Evolutionary conservation across 306 rosid species (phyloP), one percentile per base, ranked within the genome.

Genomic region (Cicer arietinum): DNA sequence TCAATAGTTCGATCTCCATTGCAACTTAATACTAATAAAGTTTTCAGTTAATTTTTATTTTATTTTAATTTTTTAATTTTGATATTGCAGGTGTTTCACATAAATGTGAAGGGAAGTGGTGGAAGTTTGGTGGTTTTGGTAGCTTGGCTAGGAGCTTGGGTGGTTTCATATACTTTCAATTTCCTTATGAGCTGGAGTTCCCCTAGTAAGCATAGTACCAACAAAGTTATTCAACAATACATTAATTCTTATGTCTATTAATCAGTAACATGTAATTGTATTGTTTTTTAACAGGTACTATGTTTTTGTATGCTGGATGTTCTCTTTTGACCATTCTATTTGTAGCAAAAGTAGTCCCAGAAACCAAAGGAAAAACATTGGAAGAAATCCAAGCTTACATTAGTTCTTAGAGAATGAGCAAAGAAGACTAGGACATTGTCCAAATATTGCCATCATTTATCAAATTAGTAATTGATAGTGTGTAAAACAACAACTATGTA

Each of bases 291-390:
- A 12, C 89, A 93, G 96, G 93, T 74, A 93, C 98, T 14, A 86
- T 85, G 45, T 84, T 82, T 68, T 71, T 93, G 81, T 93, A 88
- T 76, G 85, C 91, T 70, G 90, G 83, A 73, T 74, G 88, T 67
- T 89, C 93, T 60, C 72, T 91, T 75, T 39, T 88, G 72, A 88
- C 95, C 16, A 79, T 93, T 77, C 39, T 91, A 47, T 91, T 93
- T 78, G 97, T 88, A 50, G 86, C 89, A 14, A 88, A 84, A 79
- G 60, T 86, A 67, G 93, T 93, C 46, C 97, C 97, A 66, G 98
- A 93, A 83, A 93, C 98, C 80, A 93, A 89, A 85, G 98, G 98
- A 61, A 91, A 87, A 86, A 93, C 98, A 65, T 85, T 91, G 11
- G 98, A 93, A 83, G 96, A 93, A 75, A 89, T 93, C 56, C 98